Evolutionary conservation across 768 basidiomycete genomes (phyloP).

Genomic region (Tephrocybe sp.): DNA sequence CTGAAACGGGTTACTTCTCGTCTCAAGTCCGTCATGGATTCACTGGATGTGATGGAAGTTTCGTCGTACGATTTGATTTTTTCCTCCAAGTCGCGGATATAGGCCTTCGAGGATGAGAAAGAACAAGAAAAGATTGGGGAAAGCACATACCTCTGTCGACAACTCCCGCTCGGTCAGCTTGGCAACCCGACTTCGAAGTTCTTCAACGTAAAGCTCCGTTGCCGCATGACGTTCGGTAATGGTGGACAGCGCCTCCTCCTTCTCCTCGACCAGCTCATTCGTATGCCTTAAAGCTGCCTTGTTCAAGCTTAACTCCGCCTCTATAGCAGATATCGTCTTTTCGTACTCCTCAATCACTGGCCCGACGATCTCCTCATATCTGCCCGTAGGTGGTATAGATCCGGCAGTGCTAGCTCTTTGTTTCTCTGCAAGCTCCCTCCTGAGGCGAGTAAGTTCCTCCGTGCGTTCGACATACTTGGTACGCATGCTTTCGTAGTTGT

Average conservation of each 20-base stretch:
- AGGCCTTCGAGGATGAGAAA: slow-evolving; percentile 54
- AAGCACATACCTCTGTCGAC: slow-evolving; percentile 75
- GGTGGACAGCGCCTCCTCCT: slow-evolving; percentile 72
- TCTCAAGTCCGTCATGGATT: slow-evolving; percentile 79
- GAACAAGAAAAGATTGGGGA: slow-evolving; percentile 4
- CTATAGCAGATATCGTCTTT: slow-evolving; percentile 93
- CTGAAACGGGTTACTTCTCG: slow-evolving; percentile 78
- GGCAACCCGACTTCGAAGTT: slow-evolving; percentile 73
- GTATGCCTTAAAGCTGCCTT: slow-evolving; percentile 85
- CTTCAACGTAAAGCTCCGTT: slow-evolving; percentile 85
- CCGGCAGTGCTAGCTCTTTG: slow-evolving; percentile 60
- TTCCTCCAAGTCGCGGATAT: slow-evolving; percentile 90
- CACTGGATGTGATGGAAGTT: slow-evolving; percentile 67
- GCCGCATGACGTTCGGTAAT: slow-evolving; percentile 69
- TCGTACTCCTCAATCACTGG: slow-evolving; percentile 99
- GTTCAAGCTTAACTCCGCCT: slow-evolving; percentile 86
- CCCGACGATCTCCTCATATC: slow-evolving; percentile 91
- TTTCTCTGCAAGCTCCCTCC: slow-evolving; percentile 75
- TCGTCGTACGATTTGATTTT: slow-evolving; percentile 88
- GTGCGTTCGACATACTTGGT: slow-evolving; percentile 86
- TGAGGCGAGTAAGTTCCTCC: slow-evolving; percentile 78
- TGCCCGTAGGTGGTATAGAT: slow-evolving; percentile 63
- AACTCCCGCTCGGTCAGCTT: slow-evolving; percentile 88
- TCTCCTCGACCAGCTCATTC: slow-evolving; percentile 91
- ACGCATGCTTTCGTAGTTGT: slow-evolving; percentile 80